phyloP scores from a whole-genome alignment of 192 early-diverging fungal species.

The Coemansia asiatica region DNA sequence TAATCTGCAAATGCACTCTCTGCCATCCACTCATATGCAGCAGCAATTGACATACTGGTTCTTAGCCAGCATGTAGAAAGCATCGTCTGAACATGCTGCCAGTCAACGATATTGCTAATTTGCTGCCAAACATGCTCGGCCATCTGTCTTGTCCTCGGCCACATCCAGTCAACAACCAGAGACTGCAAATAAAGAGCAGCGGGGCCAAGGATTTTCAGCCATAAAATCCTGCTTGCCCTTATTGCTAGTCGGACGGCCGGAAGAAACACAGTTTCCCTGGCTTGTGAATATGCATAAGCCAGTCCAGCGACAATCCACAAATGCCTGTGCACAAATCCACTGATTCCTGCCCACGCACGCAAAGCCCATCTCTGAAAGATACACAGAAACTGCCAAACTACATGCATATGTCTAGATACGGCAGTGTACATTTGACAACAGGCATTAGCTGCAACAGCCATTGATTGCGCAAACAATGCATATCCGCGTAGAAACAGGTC shows the following conservation, averaged over 20 bases:
- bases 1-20: neutral
- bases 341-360: neutral
- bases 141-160: neutral
- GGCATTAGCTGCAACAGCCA: neutral
- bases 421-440: neutral
- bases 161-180: neutral
- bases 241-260: conserved; percentile 4
- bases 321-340: neutral
- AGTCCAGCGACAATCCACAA: conserved; percentile 9
- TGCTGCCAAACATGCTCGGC: neutral
- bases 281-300: conserved; percentile 20
- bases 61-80: neutral
- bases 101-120: neutral
- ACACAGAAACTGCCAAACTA: neutral
- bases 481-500: neutral
- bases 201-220: conserved; percentile 10
- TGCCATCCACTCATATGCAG: neutral
- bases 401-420: neutral
- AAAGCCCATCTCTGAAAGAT: neutral
- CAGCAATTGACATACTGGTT: neutral
- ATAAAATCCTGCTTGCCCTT: neutral
- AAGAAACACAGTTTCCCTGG: conserved; percentile 14
- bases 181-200: neutral
- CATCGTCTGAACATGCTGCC: neutral
- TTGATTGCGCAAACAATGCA: neutral